Base-by-base conservation (phyloP, 441 rosid species). In the Hura crepitans region DNA sequence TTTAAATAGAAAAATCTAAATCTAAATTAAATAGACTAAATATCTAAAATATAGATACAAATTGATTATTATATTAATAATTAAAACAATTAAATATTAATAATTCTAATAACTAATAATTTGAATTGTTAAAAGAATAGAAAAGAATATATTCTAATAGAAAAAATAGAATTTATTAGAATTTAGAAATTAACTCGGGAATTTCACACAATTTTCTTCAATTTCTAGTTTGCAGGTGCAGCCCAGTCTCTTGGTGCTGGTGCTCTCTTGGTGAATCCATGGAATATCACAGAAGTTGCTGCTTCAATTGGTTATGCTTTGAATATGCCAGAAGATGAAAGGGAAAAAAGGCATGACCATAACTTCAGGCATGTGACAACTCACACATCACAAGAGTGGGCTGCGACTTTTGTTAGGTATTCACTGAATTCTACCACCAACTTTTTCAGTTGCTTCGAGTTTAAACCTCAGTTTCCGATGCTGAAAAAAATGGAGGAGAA, bases 201-300 rank as follows among this genome's bases (percentile, higher is more conserved):
- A 14, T 60, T 66, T 65, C 35, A 30, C 25, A 25, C 8, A 18
- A 27, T 59, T 35, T 43, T 58, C 25, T 56, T 71, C 46, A 42
- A 56, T 60, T 80, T 79, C 63, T 70, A 89, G 95, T 89, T 89
- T 79, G 95, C 95, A 72, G 95, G 95, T 62, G 95, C 95, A 45
- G 92, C 95, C 65, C 95, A 89, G 71, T 89, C 95, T 31, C 89
- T 89, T 68, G 95, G 95, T 39, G 92, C 95, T 69, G 95, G 95
- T 15, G 92, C 95, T 30, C 70, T 89, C 58, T 75, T 89, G 75
- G 85, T 89, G 67, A 89, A 89, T 49, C 92, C 95, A 57, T 89
- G 95, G 95, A 89, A 89, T 70, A 74, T 89, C 62, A 76, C 86
- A 22, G 95, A 89, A 83, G 90, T 89, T 72, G 90, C 95, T 75